Conservation (phyloP, 352 stramenopile species). For the Pythium utonaiense region DNA sequence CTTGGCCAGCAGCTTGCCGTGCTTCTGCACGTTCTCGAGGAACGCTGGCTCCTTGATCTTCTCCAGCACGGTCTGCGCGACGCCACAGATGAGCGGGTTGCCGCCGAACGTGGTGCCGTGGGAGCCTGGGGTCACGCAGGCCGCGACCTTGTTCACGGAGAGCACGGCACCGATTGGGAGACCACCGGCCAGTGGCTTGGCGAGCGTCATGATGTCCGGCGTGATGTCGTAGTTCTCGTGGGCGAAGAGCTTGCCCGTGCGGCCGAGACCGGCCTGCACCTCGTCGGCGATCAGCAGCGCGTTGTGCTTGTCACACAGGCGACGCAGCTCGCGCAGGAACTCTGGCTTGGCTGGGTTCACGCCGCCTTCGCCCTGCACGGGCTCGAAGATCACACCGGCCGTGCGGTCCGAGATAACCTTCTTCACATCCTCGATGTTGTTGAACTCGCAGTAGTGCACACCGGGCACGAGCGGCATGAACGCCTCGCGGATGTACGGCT, state of each 20-base stretch:
- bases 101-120: constrained; percentile 97
- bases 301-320: constrained; percentile 92
- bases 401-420: constrained; percentile 69
- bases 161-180: constrained; percentile 96
- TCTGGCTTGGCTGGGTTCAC: constrained; percentile 89
- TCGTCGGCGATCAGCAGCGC: constrained; percentile 98
- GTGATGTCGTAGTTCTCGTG: constrained; percentile 93
- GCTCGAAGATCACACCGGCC: constrained; percentile 78
- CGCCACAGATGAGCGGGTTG: constrained; percentile 94
- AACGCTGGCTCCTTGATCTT: constrained; percentile 73
- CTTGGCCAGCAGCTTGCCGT: constrained; percentile 51
- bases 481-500: constrained; percentile 80
- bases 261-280: constrained; percentile 96
- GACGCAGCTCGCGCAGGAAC: constrained; percentile 89
- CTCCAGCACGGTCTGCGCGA: constrained; percentile 78
- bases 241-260: constrained; percentile 93
- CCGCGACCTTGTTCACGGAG: constrained; percentile 86
- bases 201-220: constrained; percentile 96
- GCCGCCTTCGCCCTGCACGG: constrained; percentile 91
- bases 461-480: constrained; percentile 81
- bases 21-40: constrained; percentile 68
- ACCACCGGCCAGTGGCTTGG: constrained; percentile 95
- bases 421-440: constrained; percentile 83
- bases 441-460: constrained; percentile 73
- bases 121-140: constrained; percentile 89